These are phyloP conservation scores for Echites panduratus DNA, from an alignment of 257 asterid species.

Conservation along the genomic window DNA sequence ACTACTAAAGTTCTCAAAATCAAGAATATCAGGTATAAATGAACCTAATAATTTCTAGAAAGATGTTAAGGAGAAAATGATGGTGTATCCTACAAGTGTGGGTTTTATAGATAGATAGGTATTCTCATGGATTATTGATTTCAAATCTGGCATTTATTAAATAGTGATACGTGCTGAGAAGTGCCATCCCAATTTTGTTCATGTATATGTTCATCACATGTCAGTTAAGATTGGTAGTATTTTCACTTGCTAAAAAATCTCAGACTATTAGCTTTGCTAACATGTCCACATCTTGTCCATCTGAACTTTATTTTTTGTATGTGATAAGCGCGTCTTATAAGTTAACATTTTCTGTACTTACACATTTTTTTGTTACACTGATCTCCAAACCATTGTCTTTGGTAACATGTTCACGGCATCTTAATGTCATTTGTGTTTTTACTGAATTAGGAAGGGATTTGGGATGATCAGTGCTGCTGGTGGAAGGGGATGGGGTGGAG, in stretches of 20 bases:
- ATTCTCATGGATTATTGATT: background rate
- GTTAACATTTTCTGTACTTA: background rate
- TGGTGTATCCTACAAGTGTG: background rate
- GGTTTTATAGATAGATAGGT: background rate
- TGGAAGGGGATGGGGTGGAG: constrained; percentile 97
- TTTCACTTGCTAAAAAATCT: background rate
- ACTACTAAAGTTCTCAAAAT: background rate
- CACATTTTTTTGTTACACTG: background rate
- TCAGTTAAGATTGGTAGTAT: background rate
- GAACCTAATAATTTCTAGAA: background rate
- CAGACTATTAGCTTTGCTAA: background rate
- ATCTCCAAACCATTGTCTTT: background rate
- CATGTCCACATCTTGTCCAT: background rate
- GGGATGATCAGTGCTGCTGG: constrained; percentile 91
- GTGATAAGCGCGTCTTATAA: background rate
- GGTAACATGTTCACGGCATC: background rate
- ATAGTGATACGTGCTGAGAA: background rate
- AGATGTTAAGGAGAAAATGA: background rate
- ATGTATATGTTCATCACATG: background rate
- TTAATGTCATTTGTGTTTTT: constrained; percentile 22
- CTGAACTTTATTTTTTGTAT: background rate
- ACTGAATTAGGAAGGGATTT: constrained; percentile 67
- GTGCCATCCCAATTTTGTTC: background rate
- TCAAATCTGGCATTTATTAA: background rate
- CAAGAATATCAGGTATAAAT: background rate